Percentiles rank a stretch among this genome's conserved stretches.
Evolutionary conservation across 768 basidiomycete genomes (phyloP).

Genomic region (Obba rivulosa): DNA sequence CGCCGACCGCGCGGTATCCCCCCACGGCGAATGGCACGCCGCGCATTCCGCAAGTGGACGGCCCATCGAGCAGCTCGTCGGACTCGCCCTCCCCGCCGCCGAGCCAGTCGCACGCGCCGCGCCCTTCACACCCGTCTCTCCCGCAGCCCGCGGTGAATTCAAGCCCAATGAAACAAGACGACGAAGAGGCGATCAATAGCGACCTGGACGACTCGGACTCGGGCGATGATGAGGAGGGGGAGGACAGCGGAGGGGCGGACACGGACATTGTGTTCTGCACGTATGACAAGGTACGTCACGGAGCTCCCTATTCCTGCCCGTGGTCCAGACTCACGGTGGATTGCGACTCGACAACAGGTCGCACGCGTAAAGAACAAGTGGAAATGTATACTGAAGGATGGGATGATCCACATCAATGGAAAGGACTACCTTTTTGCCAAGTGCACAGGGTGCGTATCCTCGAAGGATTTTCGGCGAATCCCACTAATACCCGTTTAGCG

Average conservation of each 20-base stretch:
- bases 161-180: slow-evolving; percentile 35
- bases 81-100: slow-evolving; percentile 70
- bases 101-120: slow-evolving; percentile 55
- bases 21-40: slow-evolving; percentile 1
- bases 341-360: slow-evolving; percentile 74
- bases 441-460: slow-evolving; percentile 73
- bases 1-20: slow-evolving; percentile 19
- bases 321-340: too few relatives aligned
- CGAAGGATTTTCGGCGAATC: neutral
- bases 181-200: slow-evolving; percentile 89
- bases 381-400: slow-evolving; percentile 97
- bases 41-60: slow-evolving; percentile 75
- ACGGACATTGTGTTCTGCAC: slow-evolving; percentile 97
- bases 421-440: slow-evolving; percentile 97
- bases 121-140: slow-evolving; percentile 67
- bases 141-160: slow-evolving; percentile 52
- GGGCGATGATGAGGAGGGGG: slow-evolving; percentile 77
- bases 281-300: slow-evolving; percentile 92
- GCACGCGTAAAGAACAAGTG: slow-evolving; percentile 99
- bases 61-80: slow-evolving; percentile 63
- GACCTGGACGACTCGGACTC: slow-evolving; percentile 95
- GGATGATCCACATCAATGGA: slow-evolving; percentile 95
- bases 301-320: too few relatives aligned
- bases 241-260: slow-evolving; percentile 63
- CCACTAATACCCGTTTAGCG: slow-evolving; percentile 15